Percentiles rank a stretch among this genome's conserved stretches.
Conservation (phyloP, 257 asterid genomes). For the Craterostigma plantagineum region DNA sequence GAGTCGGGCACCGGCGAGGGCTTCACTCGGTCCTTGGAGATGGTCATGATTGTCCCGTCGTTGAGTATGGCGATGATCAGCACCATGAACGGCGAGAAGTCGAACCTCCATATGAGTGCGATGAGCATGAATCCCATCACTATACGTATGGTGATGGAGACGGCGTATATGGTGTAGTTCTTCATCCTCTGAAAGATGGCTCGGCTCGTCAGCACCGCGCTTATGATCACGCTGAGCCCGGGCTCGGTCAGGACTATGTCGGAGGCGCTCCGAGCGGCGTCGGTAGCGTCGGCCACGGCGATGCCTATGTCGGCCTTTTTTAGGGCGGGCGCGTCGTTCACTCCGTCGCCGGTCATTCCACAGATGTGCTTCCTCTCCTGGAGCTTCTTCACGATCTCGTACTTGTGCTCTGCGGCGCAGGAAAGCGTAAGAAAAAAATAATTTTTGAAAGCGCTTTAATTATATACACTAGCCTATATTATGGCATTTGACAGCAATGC, state of each 20-base stretch:
- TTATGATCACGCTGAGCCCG: conserved; percentile 67
- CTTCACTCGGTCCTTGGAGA: conserved; percentile 69
- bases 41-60: conserved; percentile 93
- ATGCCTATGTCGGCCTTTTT: conserved; percentile 82
- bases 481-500: too few relatives aligned
- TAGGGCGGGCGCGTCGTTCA: conserved; percentile 81
- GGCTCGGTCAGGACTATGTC: conserved; percentile 91
- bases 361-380: conserved; percentile 70
- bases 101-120: conserved; percentile 80
- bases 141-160: conserved; percentile 76
- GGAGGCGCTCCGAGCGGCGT: conserved; percentile 75
- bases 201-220: conserved; percentile 79
- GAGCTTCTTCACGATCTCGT: conserved; percentile 73
- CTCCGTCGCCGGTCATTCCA: conserved; percentile 95
- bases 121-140: conserved; percentile 83
- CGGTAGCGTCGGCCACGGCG: conserved; percentile 89
- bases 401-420: conserved; percentile 60
- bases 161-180: conserved; percentile 79
- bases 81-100: conserved; percentile 91
- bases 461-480: too few relatives aligned
- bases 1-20: conserved; percentile 91
- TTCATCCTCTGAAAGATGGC: conserved; percentile 95
- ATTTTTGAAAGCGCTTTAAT: too few relatives aligned
- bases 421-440: too few relatives aligned
- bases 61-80: conserved; percentile 72